These are phyloP conservation scores for Cyberlindnera sargentensis DNA, from an alignment of 805 yeast genomes.

Conservation along the genomic window DNA sequence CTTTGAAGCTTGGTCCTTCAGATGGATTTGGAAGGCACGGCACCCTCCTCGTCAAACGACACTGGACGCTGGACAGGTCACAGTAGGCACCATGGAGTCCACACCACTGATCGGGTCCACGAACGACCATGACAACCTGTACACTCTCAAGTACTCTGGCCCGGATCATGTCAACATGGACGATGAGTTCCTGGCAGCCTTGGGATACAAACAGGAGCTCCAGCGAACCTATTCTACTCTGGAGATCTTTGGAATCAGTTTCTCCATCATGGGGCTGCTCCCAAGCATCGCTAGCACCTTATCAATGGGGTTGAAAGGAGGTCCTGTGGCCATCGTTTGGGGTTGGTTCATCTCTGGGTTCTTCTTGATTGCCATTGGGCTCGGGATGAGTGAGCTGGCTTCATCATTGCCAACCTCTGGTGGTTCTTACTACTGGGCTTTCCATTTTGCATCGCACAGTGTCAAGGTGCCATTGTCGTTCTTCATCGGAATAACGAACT, in stretches of 20 bases:
- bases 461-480: slow-evolving; percentile 44
- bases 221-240: slow-evolving; percentile 48
- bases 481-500: slow-evolving; percentile 55
- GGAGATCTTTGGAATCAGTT: slow-evolving; percentile 61
- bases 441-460: slow-evolving; percentile 48
- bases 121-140: no score
- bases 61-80: no score
- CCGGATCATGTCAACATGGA: no score
- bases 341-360: slow-evolving; percentile 56
- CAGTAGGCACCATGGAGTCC: no score
- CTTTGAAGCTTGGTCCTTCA: no score
- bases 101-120: no score
- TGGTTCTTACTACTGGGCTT: slow-evolving; percentile 58
- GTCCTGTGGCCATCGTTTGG: slow-evolving; percentile 55
- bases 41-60: no score
- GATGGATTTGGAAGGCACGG: no score
- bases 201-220: slow-evolving; percentile 63
- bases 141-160: no score
- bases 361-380: slow-evolving; percentile 48
- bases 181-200: slow-evolving; percentile 17
- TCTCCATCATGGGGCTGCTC: slow-evolving; percentile 56
- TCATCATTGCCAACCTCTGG: slow-evolving; percentile 67
- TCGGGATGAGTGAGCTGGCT: slow-evolving; percentile 52
- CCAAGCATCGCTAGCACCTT: slow-evolving; percentile 53
- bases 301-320: slow-evolving; percentile 42